Base-by-base conservation (phyloP, 768 basidiomycete species). In the Tylopilus cervinicoccineus region DNA sequence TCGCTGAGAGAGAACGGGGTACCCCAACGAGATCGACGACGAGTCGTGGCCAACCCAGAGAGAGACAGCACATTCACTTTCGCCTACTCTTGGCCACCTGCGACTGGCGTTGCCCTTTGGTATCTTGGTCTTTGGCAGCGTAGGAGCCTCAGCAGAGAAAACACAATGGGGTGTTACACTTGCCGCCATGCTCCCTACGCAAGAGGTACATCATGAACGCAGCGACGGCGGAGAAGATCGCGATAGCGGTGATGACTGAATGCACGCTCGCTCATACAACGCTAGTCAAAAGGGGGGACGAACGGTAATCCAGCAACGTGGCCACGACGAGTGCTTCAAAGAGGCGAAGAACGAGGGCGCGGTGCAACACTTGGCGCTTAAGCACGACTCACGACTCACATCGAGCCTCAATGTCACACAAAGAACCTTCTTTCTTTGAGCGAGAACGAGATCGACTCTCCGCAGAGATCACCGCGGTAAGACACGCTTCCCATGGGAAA, bases 361-460 rank as follows among this genome's bases (percentile, higher is more conserved):
- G 27, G 60, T 34, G 59, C 4, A 59, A 23, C 58, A 58, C 54
- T 28, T 29, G 4, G 32, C 32, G 32, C 7, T n/a, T n/a, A n/a
- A n/a, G n/a, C n/a, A n/a, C n/a, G n/a, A n/a, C n/a, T 34, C 33
- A 34, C 33, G 33, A 34, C 33, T n/a, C 2, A 28, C 36, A 37
- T 4, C 37, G 11, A 12, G 36, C 6, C 23, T 44, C 26, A 14
- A 54, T 67, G 65, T 67, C 63, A 6, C 65, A 67, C 45, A 50
- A 46, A 46, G 82, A 82, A 22, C 58, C 65, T 2, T 66, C 79
- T 0, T 91, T 87, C 67, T 93, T 93, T 49, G 87, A 91, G 31
- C 77, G 77, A 51, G 90, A 93, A 59, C 80, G 89, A 53, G 84
- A 91, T 48, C 76, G 77, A 45, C 74, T 93, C 33, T 73, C 86